These are phyloP conservation scores for Rubroboletus satanas DNA, from an alignment of 768 basidiomycete genomes.

Conservation along the genomic window DNA sequence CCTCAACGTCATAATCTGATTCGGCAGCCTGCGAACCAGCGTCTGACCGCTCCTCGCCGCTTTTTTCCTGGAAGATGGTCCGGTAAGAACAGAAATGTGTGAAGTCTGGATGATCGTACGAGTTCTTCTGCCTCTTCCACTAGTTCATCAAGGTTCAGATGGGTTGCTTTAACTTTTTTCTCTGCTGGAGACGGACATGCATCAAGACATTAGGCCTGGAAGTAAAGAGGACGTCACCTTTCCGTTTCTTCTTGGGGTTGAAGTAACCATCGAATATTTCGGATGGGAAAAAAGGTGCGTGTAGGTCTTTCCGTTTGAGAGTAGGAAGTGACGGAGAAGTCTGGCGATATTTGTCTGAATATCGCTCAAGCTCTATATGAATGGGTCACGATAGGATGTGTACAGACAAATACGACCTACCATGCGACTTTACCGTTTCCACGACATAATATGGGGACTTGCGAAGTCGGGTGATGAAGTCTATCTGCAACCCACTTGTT, in stretches of 20 bases:
- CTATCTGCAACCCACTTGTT: slow-evolving; percentile 63
- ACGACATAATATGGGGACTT: slow-evolving; percentile 73
- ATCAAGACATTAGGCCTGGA: neutral
- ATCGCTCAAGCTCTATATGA: slow-evolving; percentile 64
- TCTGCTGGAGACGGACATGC: slow-evolving; percentile 11
- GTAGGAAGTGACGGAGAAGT: slow-evolving; percentile 56
- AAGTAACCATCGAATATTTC: slow-evolving; percentile 78
- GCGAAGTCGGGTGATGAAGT: slow-evolving; percentile 60
- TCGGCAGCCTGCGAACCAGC: slow-evolving; percentile 60
- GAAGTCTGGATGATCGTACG: slow-evolving; percentile 28
- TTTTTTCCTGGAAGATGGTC: slow-evolving; percentile 51
- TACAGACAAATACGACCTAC: slow-evolving; percentile 25
- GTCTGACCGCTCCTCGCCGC: slow-evolving; percentile 65
- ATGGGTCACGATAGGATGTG: neutral
- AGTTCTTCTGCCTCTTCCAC: slow-evolving; percentile 61
- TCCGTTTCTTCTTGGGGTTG: slow-evolving; percentile 66
- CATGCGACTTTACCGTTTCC: slow-evolving; percentile 64
- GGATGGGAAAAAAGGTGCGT: slow-evolving; percentile 73
- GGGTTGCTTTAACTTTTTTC: slow-evolving; percentile 37
- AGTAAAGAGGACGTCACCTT: slow-evolving; percentile 28
- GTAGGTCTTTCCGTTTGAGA: slow-evolving; percentile 65
- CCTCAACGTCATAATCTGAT: slow-evolving; percentile 82
- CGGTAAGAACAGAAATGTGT: neutral
- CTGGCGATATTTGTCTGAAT: slow-evolving; percentile 80
- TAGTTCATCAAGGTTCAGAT: slow-evolving; percentile 64